Conservation (phyloP, 164 flowering plant genomes). For the Macadamia integrifolia region DNA sequence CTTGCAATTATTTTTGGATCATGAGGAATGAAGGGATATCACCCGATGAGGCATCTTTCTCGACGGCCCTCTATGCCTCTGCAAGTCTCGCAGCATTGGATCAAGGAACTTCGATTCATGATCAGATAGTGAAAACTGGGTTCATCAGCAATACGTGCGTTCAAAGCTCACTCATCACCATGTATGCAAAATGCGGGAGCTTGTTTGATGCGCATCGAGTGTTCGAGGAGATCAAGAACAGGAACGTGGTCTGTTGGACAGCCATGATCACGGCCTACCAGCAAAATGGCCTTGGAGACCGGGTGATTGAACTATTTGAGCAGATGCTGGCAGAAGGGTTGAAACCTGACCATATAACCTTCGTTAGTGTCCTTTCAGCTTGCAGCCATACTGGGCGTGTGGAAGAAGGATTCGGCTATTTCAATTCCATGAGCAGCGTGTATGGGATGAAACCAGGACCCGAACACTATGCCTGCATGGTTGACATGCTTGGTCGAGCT, state of each 20-base stretch:
- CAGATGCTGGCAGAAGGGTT: conserved; percentile 41
- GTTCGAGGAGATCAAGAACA: conserved; percentile 38
- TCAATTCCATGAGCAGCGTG: conserved; percentile 37
- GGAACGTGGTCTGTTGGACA: conserved; percentile 56
- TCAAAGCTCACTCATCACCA: conserved; percentile 43
- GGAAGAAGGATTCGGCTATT: conserved; percentile 46
- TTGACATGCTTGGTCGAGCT: conserved; percentile 59
- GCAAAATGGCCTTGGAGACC: conserved; percentile 48
- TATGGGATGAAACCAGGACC: conserved; percentile 39
- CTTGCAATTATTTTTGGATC: conserved; percentile 42
- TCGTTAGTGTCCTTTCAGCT: conserved; percentile 56
- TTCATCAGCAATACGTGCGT: conserved; percentile 31
- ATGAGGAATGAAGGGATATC: conserved; percentile 47
- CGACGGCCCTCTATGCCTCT: conserved; percentile 49
- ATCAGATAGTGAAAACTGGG: conserved; percentile 45
- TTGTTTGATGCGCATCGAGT: conserved; percentile 37
- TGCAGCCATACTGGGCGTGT: conserved; percentile 56
- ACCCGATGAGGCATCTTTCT: conserved; percentile 45
- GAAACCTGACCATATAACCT: conserved; percentile 51
- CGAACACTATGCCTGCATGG: conserved; percentile 75
- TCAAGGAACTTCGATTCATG: conserved; percentile 45
- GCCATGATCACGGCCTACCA: conserved; percentile 57
- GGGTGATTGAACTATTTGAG: conserved; percentile 44
- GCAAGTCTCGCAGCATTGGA: conserved; percentile 43
- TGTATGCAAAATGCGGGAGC: conserved; percentile 66